Base-by-base conservation (phyloP, 2,329 filamentous ascomycete species). In the Aspergillus luchuensis region DNA sequence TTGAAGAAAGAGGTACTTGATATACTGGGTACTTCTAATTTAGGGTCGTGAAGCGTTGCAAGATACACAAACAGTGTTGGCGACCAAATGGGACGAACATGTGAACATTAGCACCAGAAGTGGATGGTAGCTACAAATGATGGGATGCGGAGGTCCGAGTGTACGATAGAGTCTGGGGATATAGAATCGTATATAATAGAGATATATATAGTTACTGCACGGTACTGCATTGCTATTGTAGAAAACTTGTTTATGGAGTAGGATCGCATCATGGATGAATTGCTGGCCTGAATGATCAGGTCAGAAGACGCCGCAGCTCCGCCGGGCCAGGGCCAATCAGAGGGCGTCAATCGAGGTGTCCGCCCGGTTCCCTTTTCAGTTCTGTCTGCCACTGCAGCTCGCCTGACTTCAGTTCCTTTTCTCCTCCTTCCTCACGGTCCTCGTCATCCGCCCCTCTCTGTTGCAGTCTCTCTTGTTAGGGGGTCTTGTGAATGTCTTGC, bases 401-500 rank as follows among this genome's bases (percentile, higher is more conserved):
- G 51, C 56, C 61, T 60, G 57, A 58, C 57, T 62, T 47, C 47
- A 48, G 39, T 58, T 58, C 54, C 53, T 49, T 45, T 55, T 52
- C 56, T 55, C 23, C 58, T 30, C 50, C 28, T 48, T 47, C 51
- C 56, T 52, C 52, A 57, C 54, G 60, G 59, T 62, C 57, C 60
- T 61, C 59, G 60, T 63, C 61, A 63, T 63, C 55, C 58, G 57
- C 50, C 59, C 62, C 58, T 65, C 63, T 57, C n/a, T 36, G 33
- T 59, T 38, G 8, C 39, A 60, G 36, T 53, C 41, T 50, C 57
- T 55, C 36, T 57, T 45, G 54, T 38, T 63, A 60, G 59, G 59
- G 62, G 61, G 57, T 59, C 60, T 65, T 61, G 71, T 74, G 73
- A 70, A 77, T 77, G 75, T 75, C 72, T 73, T 68, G 63, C 60